Percentiles rank a stretch among this genome's conserved stretches.
These are phyloP conservation scores for Fusarium neocosmosporiellum DNA, from an alignment of 2,329 filamentous ascomycete genomes.

Conservation along the genomic window DNA sequence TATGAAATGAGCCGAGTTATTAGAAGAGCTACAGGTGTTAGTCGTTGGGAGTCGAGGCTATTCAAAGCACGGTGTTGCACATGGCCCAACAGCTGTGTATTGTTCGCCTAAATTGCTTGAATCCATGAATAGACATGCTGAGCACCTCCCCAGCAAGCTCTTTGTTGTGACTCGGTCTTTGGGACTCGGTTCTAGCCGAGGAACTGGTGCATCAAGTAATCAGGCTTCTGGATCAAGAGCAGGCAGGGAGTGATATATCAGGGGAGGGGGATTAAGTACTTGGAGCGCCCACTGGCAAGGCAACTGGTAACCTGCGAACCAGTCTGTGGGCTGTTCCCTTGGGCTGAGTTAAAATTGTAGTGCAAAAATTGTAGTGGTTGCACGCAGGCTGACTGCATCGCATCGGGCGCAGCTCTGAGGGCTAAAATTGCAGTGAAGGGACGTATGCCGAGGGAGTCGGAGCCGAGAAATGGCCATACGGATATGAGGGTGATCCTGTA, in stretches of 20 bases:
- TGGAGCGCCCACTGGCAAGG: too few species aligned
- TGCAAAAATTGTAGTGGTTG: too few species aligned
- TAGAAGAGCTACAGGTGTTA: too few species aligned
- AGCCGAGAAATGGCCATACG: too few species aligned
- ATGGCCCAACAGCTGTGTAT: neutral
- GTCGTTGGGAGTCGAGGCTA: neutral
- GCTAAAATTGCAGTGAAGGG: too few species aligned
- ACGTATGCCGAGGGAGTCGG: too few species aligned
- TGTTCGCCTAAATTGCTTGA: rapidly evolving
- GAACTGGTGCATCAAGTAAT: neutral
- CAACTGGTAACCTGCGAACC: neutral
- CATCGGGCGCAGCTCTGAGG: too few species aligned
- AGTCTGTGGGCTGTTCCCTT: neutral
- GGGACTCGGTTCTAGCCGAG: neutral
- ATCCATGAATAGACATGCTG: neutral
- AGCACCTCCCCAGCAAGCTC: neutral
- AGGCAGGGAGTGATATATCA: neutral
- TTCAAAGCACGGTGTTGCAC: neutral
- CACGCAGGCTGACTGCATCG: too few species aligned
- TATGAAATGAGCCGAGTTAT: too few species aligned
- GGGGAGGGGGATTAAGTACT: neutral
- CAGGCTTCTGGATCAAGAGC: neutral
- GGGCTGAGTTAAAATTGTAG: neutral
- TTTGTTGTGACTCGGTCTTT: neutral
- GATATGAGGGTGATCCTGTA: too few species aligned